phyloP scores from a whole-genome alignment of 2,329 filamentous ascomycete genomes.

The Fusarium protoensiforme region DNA sequence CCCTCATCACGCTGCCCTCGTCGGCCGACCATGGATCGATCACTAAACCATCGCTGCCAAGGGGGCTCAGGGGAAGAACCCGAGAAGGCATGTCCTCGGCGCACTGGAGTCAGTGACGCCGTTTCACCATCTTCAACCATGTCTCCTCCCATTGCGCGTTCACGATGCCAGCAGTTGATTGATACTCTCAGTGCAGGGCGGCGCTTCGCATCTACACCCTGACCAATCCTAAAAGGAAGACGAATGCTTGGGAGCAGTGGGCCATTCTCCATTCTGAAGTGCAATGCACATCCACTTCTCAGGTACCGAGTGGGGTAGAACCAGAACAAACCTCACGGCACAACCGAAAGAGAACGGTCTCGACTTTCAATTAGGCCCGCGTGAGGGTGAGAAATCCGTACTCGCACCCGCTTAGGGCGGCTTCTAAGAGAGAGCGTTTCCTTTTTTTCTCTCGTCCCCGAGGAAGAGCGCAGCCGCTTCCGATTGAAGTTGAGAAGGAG shows the following conservation, averaged over 20 bases:
- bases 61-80: background rate
- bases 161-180: conserved; percentile 11
- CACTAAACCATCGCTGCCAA: background rate
- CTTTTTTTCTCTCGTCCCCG: conserved; percentile 1
- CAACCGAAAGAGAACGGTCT: conserved; percentile 45
- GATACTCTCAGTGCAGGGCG: conserved; percentile 7
- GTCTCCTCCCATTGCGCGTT: background rate
- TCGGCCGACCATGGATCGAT: background rate
- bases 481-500: conserved; percentile 6
- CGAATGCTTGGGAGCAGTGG: background rate
- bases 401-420: conserved; percentile 27
- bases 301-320: conserved; percentile 40
- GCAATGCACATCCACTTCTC: conserved; percentile 36
- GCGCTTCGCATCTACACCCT: background rate
- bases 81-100: background rate
- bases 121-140: background rate
- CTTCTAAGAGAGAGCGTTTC: conserved; percentile 9
- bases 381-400: conserved; percentile 11
- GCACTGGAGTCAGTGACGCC: background rate
- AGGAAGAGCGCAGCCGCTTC: background rate
- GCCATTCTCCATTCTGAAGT: conserved; percentile 18
- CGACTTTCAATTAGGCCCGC: conserved; percentile 30
- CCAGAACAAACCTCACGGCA: conserved; percentile 39
- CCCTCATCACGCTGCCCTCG: background rate
- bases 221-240: background rate